Conservation (phyloP, 352 stramenopile species). For the Globisporangium nagaii region DNA sequence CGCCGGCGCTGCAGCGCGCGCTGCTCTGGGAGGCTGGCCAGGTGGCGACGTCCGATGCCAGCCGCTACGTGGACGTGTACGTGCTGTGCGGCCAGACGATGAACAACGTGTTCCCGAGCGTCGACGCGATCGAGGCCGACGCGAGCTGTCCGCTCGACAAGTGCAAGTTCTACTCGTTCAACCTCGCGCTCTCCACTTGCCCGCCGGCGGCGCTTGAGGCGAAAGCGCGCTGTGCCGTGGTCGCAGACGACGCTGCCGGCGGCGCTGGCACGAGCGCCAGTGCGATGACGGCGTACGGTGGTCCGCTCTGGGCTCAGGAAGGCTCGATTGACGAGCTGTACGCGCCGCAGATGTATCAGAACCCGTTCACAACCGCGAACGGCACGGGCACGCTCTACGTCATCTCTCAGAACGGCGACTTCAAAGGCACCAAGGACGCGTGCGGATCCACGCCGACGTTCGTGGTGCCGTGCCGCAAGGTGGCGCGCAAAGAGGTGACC, state of each 20-base stretch:
- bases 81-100: constrained; percentile 34
- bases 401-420: not conserved
- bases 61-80: constrained; percentile 32
- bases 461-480: constrained; percentile 21
- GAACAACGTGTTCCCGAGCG: constrained; percentile 25
- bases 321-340: too few relatives aligned
- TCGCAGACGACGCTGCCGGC: too few relatives aligned
- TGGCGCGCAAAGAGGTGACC: constrained; percentile 7
- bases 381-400: constrained; percentile 6
- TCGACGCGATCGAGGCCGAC: constrained; percentile 6
- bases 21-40: constrained; percentile 29
- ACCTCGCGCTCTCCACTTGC: too few relatives aligned
- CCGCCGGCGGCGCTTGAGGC: too few relatives aligned
- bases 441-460: constrained; percentile 15
- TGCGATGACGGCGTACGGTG: not conserved
- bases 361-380: constrained; percentile 4
- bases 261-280: too few relatives aligned
- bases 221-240: too few relatives aligned
- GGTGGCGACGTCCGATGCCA: not conserved
- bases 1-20: constrained; percentile 22
- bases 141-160: too few relatives aligned
- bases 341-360: constrained; percentile 11
- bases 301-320: too few relatives aligned
- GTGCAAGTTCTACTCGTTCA: too few relatives aligned
- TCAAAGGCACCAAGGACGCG: not conserved